Conservation (phyloP, 306 rosid species). For the Gleditsia sinensis region DNA sequence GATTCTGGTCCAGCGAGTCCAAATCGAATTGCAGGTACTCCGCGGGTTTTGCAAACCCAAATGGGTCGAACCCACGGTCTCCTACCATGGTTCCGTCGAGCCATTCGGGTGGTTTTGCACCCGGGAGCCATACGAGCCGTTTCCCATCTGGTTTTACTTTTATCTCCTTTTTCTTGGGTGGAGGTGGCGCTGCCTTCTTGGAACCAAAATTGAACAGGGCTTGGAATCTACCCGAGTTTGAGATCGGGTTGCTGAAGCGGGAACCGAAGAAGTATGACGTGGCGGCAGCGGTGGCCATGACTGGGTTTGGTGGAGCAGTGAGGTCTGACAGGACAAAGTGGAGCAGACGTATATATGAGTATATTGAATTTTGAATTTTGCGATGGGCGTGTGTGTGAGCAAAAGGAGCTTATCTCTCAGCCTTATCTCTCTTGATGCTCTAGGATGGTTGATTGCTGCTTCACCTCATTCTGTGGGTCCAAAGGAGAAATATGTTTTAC, state of each 20-base stretch:
- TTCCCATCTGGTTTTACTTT: slow-evolving; percentile 8
- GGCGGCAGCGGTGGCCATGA: slow-evolving; percentile 57
- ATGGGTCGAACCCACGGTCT: slow-evolving; percentile 76
- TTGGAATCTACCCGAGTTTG: slow-evolving; percentile 44
- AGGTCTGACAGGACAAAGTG: slow-evolving; percentile 25
- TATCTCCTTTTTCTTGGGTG: slow-evolving; percentile 45
- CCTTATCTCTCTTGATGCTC: slow-evolving; percentile 51
- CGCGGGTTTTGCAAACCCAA: slow-evolving; percentile 63
- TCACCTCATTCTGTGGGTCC: slow-evolving; percentile 51
- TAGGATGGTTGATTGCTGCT: slow-evolving; percentile 40
- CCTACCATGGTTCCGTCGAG: slow-evolving; percentile 69
- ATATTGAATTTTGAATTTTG: too few relatives aligned
- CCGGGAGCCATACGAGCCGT: slow-evolving; percentile 69
- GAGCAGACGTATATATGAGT: neutral
- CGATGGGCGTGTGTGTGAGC: slow-evolving; percentile 36
- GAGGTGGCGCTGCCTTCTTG: slow-evolving; percentile 37
- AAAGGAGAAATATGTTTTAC: neutral
- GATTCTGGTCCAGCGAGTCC: slow-evolving; percentile 81
- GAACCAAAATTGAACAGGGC: slow-evolving; percentile 48
- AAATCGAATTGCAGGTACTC: slow-evolving; percentile 75
- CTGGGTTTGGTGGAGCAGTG: neutral
- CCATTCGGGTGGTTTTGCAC: slow-evolving; percentile 67
- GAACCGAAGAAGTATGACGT: slow-evolving; percentile 65
- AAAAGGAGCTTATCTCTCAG: slow-evolving; percentile 44
- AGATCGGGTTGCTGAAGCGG: slow-evolving; percentile 21